Evolutionary conservation across 805 yeast species (phyloP), one percentile per base, ranked within the genome.

Genomic region (Candida qinlingensis): DNA sequence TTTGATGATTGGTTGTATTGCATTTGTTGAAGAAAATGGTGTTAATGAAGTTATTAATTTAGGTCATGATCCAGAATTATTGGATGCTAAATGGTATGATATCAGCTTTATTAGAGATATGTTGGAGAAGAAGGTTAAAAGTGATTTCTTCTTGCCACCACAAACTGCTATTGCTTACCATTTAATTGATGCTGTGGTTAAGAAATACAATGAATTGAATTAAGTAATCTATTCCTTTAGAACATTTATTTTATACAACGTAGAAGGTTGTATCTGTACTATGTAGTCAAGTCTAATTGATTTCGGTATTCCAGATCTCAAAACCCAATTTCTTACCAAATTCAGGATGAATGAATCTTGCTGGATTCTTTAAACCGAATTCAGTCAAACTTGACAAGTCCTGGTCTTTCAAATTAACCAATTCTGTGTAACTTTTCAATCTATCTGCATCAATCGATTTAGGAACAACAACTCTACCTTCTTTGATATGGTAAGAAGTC

Each of bases 1-100:
- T 63, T 67, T 92, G 58, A 92, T 92, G 98, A 77, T 92, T 56
- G 98, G 98, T 8, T 91, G 97, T 65, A 64, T 90, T 47, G 97
- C 81, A 1, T 66, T 77, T 34, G 94, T 88, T n/a, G 84, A 84
- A 1, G 77, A 81, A 60, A 78, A 85, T 54, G 86, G 85, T 2
- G 64, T 58, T 5, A 81, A 83, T 58, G 92, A 85, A 59, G 61
- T 60, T 8, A 83, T 91, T 54, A 71, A 83, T 59, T 71, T 89
- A 45, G 87, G 82, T 11, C 88, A 89, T 62, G 99, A 92, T 64
- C 81, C 87, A 31, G 99, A 92, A 67, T 71, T 92, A 47, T 77
- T 72, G 26, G 96, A 89, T 61, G 96, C 96, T 12, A 73, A 80
- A 58, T 91, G 97, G 97, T 83, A 90, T 55, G 80, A 83, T 49